A percentile compares a stretch with the other conserved stretches of the same genome.
These are phyloP conservation scores for Cercospora zeina DNA, from an alignment of 2,329 filamentous ascomycete genomes.

Conservation along the genomic window DNA sequence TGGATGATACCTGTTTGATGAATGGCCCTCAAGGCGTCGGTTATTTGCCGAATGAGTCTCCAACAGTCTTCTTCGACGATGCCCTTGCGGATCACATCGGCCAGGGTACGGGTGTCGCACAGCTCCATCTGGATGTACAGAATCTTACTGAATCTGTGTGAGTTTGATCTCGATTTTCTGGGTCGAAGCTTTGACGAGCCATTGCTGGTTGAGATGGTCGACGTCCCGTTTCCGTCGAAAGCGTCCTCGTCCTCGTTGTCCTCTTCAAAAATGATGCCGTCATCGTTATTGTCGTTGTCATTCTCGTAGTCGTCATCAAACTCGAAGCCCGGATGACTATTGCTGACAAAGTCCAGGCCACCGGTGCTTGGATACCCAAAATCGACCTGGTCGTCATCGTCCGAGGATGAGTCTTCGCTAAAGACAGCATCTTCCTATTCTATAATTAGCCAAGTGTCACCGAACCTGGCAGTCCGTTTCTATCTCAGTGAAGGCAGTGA, in stretches of 20 bases:
- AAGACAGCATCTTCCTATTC: slow-evolving; percentile 8
- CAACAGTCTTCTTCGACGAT: slow-evolving; percentile 78
- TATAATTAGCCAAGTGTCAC: not conserved
- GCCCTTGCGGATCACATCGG: slow-evolving; percentile 78
- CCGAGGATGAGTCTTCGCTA: slow-evolving; percentile 3
- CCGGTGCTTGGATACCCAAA: slow-evolving; percentile 67
- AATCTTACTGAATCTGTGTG: slow-evolving; percentile 63
- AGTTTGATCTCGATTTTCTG: slow-evolving; percentile 50
- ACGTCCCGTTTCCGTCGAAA: slow-evolving; percentile 39
- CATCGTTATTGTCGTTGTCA: slow-evolving; percentile 54
- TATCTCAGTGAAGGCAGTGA: slow-evolving; percentile 35
- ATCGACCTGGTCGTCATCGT: slow-evolving; percentile 58
- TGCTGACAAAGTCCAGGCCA: slow-evolving; percentile 91
- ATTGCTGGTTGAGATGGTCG: slow-evolving; percentile 25
- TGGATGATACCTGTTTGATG: slow-evolving; percentile 91
- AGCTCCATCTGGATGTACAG: slow-evolving; percentile 99
- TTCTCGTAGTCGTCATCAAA: slow-evolving; percentile 64
- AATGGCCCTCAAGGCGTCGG: slow-evolving; percentile 87
- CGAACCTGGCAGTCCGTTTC: not conserved
- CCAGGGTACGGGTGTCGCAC: slow-evolving; percentile 88
- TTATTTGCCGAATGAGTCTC: slow-evolving; percentile 85
- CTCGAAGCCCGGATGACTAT: slow-evolving; percentile 73
- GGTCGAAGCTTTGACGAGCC: slow-evolving; percentile 28
- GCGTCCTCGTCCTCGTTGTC: slow-evolving; percentile 48
- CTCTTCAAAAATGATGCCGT: slow-evolving; percentile 25